These are phyloP conservation scores for Phytophthora brassicae DNA, from an alignment of 352 stramenopile genomes.

Conservation along the genomic window DNA sequence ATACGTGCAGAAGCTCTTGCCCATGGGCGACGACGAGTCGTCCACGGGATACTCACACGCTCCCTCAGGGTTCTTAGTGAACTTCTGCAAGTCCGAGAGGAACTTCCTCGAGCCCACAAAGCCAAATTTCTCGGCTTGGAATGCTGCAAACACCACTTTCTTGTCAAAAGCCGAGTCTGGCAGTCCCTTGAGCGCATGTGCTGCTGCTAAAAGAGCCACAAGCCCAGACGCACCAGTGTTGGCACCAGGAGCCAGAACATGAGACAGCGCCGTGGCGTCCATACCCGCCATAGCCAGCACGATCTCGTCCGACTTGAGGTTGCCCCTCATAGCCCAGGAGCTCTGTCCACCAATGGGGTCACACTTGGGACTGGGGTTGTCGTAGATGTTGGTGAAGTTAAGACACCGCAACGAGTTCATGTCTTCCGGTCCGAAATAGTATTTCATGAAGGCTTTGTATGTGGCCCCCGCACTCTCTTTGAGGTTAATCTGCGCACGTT, in stretches of 20 bases:
- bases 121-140: slow-evolving; percentile 80
- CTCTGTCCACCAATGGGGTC: slow-evolving; percentile 83
- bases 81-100: slow-evolving; percentile 61
- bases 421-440: slow-evolving; percentile 75
- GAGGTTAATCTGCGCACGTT: slow-evolving; percentile 61
- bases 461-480: slow-evolving; percentile 45
- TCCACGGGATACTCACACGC: slow-evolving; percentile 55
- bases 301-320: slow-evolving; percentile 49
- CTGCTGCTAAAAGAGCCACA: slow-evolving; percentile 72
- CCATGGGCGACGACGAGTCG: slow-evolving; percentile 55
- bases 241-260: slow-evolving; percentile 67
- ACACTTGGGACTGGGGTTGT: slow-evolving; percentile 60
- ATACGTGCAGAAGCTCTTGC: slow-evolving; percentile 61
- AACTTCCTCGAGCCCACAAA: slow-evolving; percentile 85
- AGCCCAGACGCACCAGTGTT: slow-evolving; percentile 77
- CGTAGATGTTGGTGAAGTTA: slow-evolving; percentile 78
- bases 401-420: slow-evolving; percentile 80
- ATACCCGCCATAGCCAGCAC: slow-evolving; percentile 80
- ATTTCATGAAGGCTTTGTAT: slow-evolving; percentile 82
- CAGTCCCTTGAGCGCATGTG: slow-evolving; percentile 66
- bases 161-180: slow-evolving; percentile 66
- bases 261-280: slow-evolving; percentile 71
- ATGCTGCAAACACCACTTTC: slow-evolving; percentile 79
- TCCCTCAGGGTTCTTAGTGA: slow-evolving; percentile 43
- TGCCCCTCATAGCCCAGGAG: slow-evolving; percentile 62